Evolutionary conservation across 1,139 yeast species (phyloP).

Genomic region (Diutina sp.): DNA sequence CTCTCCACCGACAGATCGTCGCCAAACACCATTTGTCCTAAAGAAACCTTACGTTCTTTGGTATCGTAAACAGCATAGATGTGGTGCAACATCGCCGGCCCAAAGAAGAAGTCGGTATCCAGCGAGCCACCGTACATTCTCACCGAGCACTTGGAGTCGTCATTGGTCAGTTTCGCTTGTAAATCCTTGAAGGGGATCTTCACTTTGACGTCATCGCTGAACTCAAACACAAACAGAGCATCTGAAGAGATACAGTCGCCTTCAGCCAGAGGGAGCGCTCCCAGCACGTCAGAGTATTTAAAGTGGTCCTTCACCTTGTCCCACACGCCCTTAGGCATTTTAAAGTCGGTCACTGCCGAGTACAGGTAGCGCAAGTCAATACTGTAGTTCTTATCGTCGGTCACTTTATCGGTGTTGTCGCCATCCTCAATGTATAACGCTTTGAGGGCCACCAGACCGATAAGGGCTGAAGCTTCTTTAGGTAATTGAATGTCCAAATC

Average conservation of each 20-base stretch:
- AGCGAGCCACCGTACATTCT: neutral
- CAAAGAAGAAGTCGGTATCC: constrained; percentile 1
- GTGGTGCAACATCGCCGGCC: constrained; percentile 1
- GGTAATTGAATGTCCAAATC: neutral
- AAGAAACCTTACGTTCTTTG: neutral
- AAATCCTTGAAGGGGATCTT: neutral
- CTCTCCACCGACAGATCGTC: neutral
- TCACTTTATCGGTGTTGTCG: neutral
- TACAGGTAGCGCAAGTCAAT: neutral
- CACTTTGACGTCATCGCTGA: neutral
- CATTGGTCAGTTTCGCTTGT: neutral
- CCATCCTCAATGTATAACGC: neutral
- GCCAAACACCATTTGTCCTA: neutral
- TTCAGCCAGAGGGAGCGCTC: neutral
- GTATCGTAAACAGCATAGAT: neutral
- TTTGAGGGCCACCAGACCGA: neutral
- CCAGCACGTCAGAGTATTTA: neutral
- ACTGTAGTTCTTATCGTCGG: neutral
- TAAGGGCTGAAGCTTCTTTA: neutral
- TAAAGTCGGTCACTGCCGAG: constrained; percentile 1
- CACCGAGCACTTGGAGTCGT: neutral
- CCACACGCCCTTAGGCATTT: neutral
- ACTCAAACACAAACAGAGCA: neutral
- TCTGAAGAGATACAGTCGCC: neutral
- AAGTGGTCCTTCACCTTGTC: neutral